Percentiles rank a stretch among this genome's conserved stretches.
Conservation (phyloP, 257 asterid species). For the Gentiana macrophylla region DNA sequence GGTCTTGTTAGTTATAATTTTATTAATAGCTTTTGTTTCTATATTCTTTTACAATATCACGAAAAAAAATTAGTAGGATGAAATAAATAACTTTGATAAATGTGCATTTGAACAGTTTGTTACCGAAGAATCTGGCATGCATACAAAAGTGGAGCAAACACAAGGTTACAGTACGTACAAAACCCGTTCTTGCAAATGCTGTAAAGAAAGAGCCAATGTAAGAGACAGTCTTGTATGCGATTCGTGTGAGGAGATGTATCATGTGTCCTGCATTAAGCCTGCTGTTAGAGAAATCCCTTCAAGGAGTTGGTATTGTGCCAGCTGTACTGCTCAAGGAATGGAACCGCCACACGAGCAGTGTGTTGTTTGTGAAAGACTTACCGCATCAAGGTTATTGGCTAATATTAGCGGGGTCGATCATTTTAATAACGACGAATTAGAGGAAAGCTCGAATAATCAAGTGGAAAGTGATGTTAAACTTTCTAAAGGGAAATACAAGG, state of each 20-base stretch:
- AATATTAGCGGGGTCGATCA: slow-evolving; percentile 28
- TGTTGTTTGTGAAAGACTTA: slow-evolving; percentile 60
- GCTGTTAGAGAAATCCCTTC: slow-evolving; percentile 55
- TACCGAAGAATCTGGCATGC: slow-evolving; percentile 32
- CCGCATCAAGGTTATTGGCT: slow-evolving; percentile 19
- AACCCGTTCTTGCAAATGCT: slow-evolving; percentile 44
- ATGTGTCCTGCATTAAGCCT: slow-evolving; percentile 69
- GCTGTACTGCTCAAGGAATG: slow-evolving; percentile 50
- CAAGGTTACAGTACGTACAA: slow-evolving; percentile 25
- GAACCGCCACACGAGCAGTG: slow-evolving; percentile 71
- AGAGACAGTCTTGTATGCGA: slow-evolving; percentile 66
- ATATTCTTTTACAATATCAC: not conserved
- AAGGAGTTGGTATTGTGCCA: slow-evolving; percentile 74
- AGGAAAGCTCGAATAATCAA: slow-evolving; percentile 47
- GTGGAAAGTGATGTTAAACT: slow-evolving; percentile 18
- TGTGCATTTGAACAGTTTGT: slow-evolving; percentile 21
- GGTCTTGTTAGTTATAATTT: no score
- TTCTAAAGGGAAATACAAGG: slow-evolving; percentile 11
- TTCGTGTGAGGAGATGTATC: slow-evolving; percentile 84
- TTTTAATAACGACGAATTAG: slow-evolving; percentile 28
- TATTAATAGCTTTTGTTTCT: not conserved
- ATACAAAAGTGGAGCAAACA: slow-evolving; percentile 34
- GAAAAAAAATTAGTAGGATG: not conserved
- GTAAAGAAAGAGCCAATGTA: slow-evolving; percentile 65
- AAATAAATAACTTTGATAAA: not conserved